Evolutionary conservation across 225 moss, liverwort and hornwort species (phyloP), one percentile per base, ranked within the genome.

Genomic region (Rhytidiadelphus loreus): DNA sequence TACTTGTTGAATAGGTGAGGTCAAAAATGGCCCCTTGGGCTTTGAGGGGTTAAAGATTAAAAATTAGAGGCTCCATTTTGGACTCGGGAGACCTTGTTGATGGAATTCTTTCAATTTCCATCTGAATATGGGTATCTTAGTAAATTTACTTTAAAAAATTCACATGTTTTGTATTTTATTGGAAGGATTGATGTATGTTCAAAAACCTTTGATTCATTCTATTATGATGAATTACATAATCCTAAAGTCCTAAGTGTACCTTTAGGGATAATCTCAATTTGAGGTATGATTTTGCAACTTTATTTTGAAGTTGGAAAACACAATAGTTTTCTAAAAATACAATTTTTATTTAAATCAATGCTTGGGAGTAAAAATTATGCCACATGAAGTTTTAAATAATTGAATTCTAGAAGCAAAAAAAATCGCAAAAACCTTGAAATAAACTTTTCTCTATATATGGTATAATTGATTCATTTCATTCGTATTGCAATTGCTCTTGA

Each of bases 51-150:
- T n/a, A 3, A 48, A 48, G 30, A 12, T 12, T 19, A 5, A 22
- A 21, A 21, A 3, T 4, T 30, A 12, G 8, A 52, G 12, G 4
- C 2, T 33, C 1, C 0, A 0, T 32, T 50, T 20, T 0, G 0
- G 0, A 4, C 20, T 9, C 1, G 0, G 13, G 4, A 75, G 13
- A 13, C 3, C 5, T 50, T 33, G 21, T 2, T 33, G 8, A 50
- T 8, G 21, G 33, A 52, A 32, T 13, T 33, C 7, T 21, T 52
- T 33, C 7, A 33, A 13, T 52, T 33, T 33, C 5, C 22, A 74
- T 33, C 2, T 52, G 17, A 22, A 52, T 13, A 4, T 0, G 0
- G 2, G 7, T 12, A 48, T 48, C 4, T 30, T 19, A 12, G 2
- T 30, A 19, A 73, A 30, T 12, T 17, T 73, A 5, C 3, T 48